Percentiles rank a stretch among this genome's conserved stretches.
Evolutionary conservation across 805 yeast genomes (phyloP).

Genomic region (Saccharomycopsis javanensis): DNA sequence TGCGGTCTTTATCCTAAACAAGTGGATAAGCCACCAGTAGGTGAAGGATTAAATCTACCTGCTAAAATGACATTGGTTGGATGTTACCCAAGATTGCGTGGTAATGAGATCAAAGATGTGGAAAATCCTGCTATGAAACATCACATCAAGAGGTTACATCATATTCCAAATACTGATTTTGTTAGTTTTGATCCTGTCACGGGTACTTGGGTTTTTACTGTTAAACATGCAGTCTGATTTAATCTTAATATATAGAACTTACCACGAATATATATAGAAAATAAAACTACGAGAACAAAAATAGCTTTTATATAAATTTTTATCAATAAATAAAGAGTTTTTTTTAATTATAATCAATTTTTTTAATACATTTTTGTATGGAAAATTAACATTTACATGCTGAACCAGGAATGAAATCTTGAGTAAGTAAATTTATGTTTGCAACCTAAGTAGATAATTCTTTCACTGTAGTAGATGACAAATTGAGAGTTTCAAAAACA

Average conservation of each 20-base stretch:
- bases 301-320: too few species aligned
- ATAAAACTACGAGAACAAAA: background rate
- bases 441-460: too few species aligned
- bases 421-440: too few species aligned
- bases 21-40: slow-evolving; percentile 47
- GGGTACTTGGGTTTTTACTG: slow-evolving; percentile 61
- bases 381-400: too few species aligned
- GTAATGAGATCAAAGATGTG: slow-evolving; percentile 67
- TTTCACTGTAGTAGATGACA: too few species aligned
- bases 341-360: too few species aligned
- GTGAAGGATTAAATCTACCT: slow-evolving; percentile 77
- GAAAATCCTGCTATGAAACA: slow-evolving; percentile 58
- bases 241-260: background rate
- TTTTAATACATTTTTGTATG: too few species aligned
- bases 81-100: slow-evolving; percentile 70
- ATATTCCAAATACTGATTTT: slow-evolving; percentile 51
- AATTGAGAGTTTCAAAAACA: too few species aligned
- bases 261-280: background rate
- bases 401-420: too few species aligned
- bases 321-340: background rate
- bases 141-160: slow-evolving; percentile 61
- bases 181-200: slow-evolving; percentile 66
- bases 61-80: slow-evolving; percentile 65
- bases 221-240: slow-evolving; percentile 24
- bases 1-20: slow-evolving; percentile 69